phyloP scores from a whole-genome alignment of 2,329 filamentous ascomycete genomes.

The Fusarium redolens region DNA sequence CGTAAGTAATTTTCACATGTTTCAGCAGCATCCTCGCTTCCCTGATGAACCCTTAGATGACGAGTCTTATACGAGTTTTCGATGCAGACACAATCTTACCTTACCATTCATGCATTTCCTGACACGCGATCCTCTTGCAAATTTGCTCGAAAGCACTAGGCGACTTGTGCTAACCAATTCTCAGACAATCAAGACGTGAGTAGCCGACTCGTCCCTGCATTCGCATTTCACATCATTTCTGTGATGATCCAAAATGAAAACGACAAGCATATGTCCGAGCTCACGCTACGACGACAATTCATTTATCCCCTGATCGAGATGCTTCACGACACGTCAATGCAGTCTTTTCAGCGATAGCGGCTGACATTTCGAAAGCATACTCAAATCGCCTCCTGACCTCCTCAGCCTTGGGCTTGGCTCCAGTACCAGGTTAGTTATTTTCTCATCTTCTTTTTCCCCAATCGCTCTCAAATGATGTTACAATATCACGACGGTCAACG shows the following conservation, averaged over 20 bases:
- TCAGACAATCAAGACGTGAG: constrained; percentile 40
- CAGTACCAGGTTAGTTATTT: constrained; percentile 45
- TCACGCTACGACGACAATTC: constrained; percentile 59
- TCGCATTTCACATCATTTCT: constrained; percentile 38
- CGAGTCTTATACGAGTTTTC: constrained; percentile 81
- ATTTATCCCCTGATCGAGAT: constrained; percentile 50
- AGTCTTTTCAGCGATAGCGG: constrained; percentile 23
- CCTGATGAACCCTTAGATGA: constrained; percentile 70
- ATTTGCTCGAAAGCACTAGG: constrained; percentile 10
- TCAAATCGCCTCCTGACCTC: neutral
- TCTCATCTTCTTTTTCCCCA: neutral
- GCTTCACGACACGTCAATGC: constrained; percentile 25
- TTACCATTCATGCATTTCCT: constrained; percentile 79
- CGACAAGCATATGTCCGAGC: constrained; percentile 99
- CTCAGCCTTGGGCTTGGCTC: neutral
- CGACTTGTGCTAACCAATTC: constrained; percentile 36
- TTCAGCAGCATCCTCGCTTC: constrained; percentile 43
- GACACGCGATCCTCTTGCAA: constrained; percentile 44
- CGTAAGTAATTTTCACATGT: constrained; percentile 31
- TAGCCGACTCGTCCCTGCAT: constrained; percentile 24
- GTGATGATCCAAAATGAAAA: constrained; percentile 89
- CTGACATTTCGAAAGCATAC: constrained; percentile 41
- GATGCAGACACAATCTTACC: constrained; percentile 74
- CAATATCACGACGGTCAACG: constrained; percentile 62
- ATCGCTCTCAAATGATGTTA: constrained; percentile 52